A percentile compares a stretch with the other conserved stretches of the same genome.
Evolutionary conservation across 805 yeast species (phyloP).

Genomic region (Pichia cephalocereana): DNA sequence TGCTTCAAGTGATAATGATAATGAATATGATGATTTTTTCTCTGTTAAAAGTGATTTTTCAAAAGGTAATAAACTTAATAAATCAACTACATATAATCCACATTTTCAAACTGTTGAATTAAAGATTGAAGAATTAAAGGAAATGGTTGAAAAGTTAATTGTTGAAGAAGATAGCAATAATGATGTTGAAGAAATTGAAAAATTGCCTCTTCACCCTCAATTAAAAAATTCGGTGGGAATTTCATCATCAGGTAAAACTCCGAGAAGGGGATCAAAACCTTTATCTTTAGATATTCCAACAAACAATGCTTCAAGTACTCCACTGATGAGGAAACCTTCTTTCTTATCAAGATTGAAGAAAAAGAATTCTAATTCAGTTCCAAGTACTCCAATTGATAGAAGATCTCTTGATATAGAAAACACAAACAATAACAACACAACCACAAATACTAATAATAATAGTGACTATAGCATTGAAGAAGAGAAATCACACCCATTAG

Average conservation of each 20-base stretch:
- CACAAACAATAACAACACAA: neutral
- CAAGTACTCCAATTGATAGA: neutral
- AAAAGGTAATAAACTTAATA: neutral
- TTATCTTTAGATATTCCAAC: neutral
- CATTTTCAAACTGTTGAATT: conserved; percentile 3
- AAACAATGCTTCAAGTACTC: neutral
- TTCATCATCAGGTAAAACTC: neutral
- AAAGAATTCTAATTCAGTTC: neutral
- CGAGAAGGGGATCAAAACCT: neutral
- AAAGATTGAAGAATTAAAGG: neutral
- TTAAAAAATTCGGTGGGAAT: neutral
- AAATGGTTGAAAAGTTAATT: neutral
- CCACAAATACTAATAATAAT: neutral
- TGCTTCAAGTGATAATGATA: neutral
- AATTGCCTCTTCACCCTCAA: neutral
- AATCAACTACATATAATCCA: neutral
- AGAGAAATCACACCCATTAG: neutral
- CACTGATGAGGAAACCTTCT: conserved; percentile 2
- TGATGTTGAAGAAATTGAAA: neutral
- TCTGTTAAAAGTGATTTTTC: neutral
- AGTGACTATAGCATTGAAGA: neutral
- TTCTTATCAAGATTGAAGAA: conserved; percentile 6
- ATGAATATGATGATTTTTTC: neutral
- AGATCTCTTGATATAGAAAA: neutral
- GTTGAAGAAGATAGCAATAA: neutral